A percentile compares a stretch with the other conserved stretches of the same genome.
These are phyloP conservation scores for Pyrenophora graminea DNA, from an alignment of 2,329 filamentous ascomycete genomes.

Conservation along the genomic window DNA sequence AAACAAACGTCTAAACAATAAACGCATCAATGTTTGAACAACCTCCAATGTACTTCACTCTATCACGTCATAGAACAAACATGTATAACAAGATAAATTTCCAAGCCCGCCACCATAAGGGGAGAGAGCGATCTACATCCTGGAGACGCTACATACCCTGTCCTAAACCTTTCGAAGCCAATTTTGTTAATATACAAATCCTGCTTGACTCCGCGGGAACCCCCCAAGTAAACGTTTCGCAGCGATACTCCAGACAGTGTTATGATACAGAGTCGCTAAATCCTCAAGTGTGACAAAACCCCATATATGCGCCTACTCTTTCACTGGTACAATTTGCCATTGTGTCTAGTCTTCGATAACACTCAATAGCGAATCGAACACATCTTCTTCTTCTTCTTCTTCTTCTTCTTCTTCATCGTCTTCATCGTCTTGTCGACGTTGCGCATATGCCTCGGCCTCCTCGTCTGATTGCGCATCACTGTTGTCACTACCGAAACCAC, in stretches of 20 bases:
- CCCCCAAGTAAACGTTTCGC: too few species aligned
- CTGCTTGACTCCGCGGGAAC: too few species aligned
- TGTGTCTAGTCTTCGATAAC: conserved; percentile 21
- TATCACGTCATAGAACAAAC: not conserved
- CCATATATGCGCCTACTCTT: not conserved
- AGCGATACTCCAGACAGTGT: too few species aligned
- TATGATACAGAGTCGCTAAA: too few species aligned
- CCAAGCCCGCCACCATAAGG: not conserved
- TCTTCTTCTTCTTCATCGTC: conserved; percentile 21
- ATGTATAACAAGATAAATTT: not conserved
- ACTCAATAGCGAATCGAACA: conserved; percentile 29
- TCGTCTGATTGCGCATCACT: conserved; percentile 16
- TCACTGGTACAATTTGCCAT: not conserved
- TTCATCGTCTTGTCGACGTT: conserved; percentile 11
- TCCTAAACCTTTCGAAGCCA: not conserved
- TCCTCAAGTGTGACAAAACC: not conserved
- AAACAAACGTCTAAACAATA: not conserved
- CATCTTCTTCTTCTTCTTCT: conserved; percentile 24
- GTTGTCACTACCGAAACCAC: conserved; percentile 36
- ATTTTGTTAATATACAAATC: conserved; percentile 14
- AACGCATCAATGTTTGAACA: too few species aligned
- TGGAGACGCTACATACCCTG: not conserved
- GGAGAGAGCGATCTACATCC: not conserved
- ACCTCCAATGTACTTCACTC: not conserved
- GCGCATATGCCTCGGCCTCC: conserved; percentile 12